A percentile compares a stretch with the other conserved stretches of the same genome.
These are phyloP conservation scores for Neurospora crassa DNA, from an alignment of 2,329 filamentous ascomycete species.

Conservation along the genomic window DNA sequence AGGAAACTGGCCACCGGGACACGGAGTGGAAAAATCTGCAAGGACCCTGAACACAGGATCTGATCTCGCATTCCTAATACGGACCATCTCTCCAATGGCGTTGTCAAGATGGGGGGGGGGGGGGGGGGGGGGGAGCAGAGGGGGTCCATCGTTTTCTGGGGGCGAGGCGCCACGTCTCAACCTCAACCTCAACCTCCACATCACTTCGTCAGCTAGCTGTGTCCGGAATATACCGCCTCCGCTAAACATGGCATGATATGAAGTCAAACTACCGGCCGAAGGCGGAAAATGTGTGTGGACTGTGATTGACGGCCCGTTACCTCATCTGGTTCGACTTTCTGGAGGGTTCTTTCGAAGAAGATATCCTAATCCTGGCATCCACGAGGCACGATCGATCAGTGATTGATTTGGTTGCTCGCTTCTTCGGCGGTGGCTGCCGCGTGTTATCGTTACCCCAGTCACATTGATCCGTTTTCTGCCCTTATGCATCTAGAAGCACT, in stretches of 20 bases:
- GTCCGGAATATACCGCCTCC: background rate
- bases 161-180: background rate
- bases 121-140: background rate
- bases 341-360: background rate
- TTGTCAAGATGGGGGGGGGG: background rate
- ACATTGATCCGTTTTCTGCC: background rate
- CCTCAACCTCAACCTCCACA: background rate
- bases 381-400: background rate
- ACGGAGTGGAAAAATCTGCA: background rate
- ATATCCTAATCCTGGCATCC: background rate
- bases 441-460: background rate
- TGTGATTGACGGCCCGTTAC: background rate
- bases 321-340: background rate
- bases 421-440: background rate
- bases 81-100: background rate
- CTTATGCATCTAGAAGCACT: background rate
- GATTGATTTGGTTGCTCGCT: background rate
- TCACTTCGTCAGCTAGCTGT: background rate
- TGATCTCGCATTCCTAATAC: background rate
- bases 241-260: background rate
- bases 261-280: background rate
- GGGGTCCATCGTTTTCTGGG: background rate
- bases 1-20: background rate
- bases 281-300: background rate
- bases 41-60: background rate